phyloP scores from a whole-genome alignment of 108 stramenopile genomes.

The Stephanodiscus minutulus region DNA sequence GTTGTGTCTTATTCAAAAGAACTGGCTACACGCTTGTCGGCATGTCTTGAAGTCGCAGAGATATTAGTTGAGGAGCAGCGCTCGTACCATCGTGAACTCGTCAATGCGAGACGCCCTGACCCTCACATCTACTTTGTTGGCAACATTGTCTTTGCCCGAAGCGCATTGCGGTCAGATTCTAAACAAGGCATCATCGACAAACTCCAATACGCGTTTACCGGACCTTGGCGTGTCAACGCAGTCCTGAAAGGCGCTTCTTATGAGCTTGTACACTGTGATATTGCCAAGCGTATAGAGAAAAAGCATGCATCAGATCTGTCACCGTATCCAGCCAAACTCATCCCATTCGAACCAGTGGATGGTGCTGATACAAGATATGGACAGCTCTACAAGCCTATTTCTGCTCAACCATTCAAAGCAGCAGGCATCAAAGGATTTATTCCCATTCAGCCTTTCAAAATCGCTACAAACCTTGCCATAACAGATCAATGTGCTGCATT shows the following conservation, averaged over 20 bases:
- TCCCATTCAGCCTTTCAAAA: slow-evolving; percentile 10
- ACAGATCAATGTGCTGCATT: neutral
- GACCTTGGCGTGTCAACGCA: no score
- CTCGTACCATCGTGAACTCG: slow-evolving; percentile 8
- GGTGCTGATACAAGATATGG: slow-evolving; percentile 7
- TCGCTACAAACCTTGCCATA: neutral
- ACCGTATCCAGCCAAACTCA: slow-evolving; percentile 3
- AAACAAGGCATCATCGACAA: slow-evolving; percentile 4
- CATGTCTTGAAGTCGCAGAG: slow-evolving; percentile 3
- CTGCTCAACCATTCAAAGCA: neutral
- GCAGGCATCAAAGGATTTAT: slow-evolving; percentile 28
- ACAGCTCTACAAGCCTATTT: slow-evolving; percentile 15
- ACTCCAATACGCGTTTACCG: no score
- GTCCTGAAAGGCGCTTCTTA: slow-evolving; percentile 19
- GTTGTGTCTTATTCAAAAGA: neutral
- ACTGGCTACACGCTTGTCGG: neutral
- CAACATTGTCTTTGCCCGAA: slow-evolving; percentile 14
- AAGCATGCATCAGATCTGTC: neutral
- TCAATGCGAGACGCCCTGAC: slow-evolving; percentile 5
- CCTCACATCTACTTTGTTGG: slow-evolving; percentile 11
- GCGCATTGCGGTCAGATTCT: neutral
- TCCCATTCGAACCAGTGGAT: slow-evolving; percentile 8
- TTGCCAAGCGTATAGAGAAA: neutral
- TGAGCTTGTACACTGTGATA: slow-evolving; percentile 5
- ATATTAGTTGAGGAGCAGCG: slow-evolving; percentile 10